Conservation (phyloP, 805 yeast genomes). For the Metschnikowia borealis region DNA sequence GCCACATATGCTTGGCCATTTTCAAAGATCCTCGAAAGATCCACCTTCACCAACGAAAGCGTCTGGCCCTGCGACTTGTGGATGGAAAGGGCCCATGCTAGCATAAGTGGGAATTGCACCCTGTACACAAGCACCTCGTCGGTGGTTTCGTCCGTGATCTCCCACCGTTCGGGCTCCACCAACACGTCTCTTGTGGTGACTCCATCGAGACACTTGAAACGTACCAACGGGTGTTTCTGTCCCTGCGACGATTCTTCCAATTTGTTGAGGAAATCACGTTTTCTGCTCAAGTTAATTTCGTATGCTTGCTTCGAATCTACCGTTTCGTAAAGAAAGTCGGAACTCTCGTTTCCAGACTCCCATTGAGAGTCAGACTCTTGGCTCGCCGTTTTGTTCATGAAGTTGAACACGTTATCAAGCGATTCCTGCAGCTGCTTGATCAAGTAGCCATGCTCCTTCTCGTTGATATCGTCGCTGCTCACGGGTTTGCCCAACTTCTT, state of each 20-base stretch:
- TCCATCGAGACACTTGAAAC: conserved; percentile 70
- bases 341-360: not conserved
- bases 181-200: conserved; percentile 64
- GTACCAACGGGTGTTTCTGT: conserved; percentile 66
- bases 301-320: not conserved
- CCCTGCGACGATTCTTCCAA: conserved; percentile 43
- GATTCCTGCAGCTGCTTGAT: conserved; percentile 4
- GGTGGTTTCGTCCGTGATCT: conserved; percentile 69
- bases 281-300: conserved; percentile 39
- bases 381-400: conserved; percentile 5
- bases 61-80: conserved; percentile 89
- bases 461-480: conserved; percentile 12
- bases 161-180: conserved; percentile 81
- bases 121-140: conserved; percentile 45
- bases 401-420: conserved; percentile 15
- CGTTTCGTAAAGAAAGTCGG: not conserved
- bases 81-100: conserved; percentile 82
- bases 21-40: conserved; percentile 63
- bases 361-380: not conserved
- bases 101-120: conserved; percentile 61
- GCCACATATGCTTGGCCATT: conserved; percentile 86
- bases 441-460: conserved; percentile 4
- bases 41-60: conserved; percentile 64
- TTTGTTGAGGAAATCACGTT: conserved; percentile 41
- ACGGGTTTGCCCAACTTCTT: conserved; percentile 9